Conservation (phyloP, 2,329 filamentous ascomycete genomes). For the Fusarium nanum region DNA sequence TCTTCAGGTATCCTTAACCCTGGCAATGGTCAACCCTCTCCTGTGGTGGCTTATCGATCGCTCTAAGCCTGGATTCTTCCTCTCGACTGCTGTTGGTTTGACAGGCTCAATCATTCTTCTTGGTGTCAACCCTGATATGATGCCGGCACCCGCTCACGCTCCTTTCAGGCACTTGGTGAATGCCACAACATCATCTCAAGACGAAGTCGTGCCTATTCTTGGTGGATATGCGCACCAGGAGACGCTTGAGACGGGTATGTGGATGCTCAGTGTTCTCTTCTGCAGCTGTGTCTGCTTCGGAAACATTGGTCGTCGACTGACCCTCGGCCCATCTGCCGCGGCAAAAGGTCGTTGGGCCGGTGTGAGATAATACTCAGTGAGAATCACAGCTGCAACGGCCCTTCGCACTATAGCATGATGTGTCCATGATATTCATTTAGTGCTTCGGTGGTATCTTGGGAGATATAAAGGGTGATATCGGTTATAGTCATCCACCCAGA, state of each 20-base stretch:
- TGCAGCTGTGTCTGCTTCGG: constrained; percentile 97
- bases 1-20: constrained; percentile 89
- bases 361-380: constrained; percentile 48
- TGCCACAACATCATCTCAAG: constrained; percentile 14
- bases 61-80: constrained; percentile 83
- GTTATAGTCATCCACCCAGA: constrained; percentile 2
- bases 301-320: constrained; percentile 87
- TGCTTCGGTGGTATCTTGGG: constrained; percentile 3
- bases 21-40: constrained; percentile 91
- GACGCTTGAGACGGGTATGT: constrained; percentile 78
- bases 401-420: constrained; percentile 13
- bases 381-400: background rate
- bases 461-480: background rate
- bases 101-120: constrained; percentile 80
- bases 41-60: constrained; percentile 97
- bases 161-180: constrained; percentile 41
- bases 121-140: constrained; percentile 79
- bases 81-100: constrained; percentile 79
- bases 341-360: constrained; percentile 61
- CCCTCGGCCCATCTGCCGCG: constrained; percentile 60
- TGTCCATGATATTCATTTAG: constrained; percentile 13
- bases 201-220: constrained; percentile 43
- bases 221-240: constrained; percentile 71
- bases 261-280: constrained; percentile 93
- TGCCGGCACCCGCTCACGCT: constrained; percentile 71